phyloP scores from a whole-genome alignment of 129 eudicot genomes.

The Silybum marianum region DNA sequence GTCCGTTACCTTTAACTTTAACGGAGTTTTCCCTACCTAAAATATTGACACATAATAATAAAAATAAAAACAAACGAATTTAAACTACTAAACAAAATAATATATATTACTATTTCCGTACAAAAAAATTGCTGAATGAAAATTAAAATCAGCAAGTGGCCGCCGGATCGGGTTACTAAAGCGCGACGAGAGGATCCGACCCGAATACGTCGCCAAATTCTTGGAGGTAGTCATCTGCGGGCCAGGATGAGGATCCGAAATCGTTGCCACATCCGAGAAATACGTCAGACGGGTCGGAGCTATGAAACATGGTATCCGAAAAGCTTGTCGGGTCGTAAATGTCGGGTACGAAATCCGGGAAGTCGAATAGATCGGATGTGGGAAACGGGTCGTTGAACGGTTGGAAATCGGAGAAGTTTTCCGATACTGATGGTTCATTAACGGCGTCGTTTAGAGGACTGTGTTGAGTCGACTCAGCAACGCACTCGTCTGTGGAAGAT shows the following conservation, averaged over 20 bases:
- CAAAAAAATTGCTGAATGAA: slow-evolving; percentile 40
- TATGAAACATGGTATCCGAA: slow-evolving; percentile 30
- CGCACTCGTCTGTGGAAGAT: slow-evolving; percentile 31
- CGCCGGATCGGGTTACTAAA: slow-evolving; percentile 18
- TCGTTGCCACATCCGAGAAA: slow-evolving; percentile 30
- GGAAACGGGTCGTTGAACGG: slow-evolving; percentile 35
- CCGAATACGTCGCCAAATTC: slow-evolving; percentile 86
- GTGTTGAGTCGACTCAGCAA: slow-evolving; percentile 43
- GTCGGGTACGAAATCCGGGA: slow-evolving; percentile 48
- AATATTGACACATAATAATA: slow-evolving; percentile 22
- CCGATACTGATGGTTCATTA: slow-evolving; percentile 23
- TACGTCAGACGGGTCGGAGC: slow-evolving; percentile 18
- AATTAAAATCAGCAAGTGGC: slow-evolving; percentile 19
- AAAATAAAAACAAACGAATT: slow-evolving; percentile 15
- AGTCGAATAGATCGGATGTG: slow-evolving; percentile 45
- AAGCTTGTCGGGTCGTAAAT: slow-evolving; percentile 46
- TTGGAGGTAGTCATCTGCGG: slow-evolving; percentile 56
- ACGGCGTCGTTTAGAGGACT: slow-evolving; percentile 26
- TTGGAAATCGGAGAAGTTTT: slow-evolving; percentile 40
- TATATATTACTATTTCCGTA: slow-evolving; percentile 27
- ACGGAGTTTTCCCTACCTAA: slow-evolving; percentile 34
- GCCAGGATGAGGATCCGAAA: slow-evolving; percentile 33
- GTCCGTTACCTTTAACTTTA: slow-evolving; percentile 41
- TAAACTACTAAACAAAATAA: neutral
- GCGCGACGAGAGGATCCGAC: slow-evolving; percentile 79